These are phyloP conservation scores for Ogataea neopini DNA, from an alignment of 805 yeast species.

Conservation along the genomic window DNA sequence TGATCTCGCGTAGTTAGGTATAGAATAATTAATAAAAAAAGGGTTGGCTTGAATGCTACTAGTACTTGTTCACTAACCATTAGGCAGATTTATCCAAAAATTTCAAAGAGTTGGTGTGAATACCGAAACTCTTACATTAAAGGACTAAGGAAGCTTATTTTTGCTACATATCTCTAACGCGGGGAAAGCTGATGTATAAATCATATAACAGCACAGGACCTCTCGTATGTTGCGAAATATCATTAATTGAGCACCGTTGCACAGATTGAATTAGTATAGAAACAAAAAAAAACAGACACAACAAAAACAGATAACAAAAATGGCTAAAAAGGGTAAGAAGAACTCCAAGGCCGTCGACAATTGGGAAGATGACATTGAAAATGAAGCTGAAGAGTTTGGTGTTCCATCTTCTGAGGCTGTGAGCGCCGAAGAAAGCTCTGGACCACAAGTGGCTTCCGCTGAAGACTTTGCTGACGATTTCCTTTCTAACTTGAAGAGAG, in stretches of 20 bases:
- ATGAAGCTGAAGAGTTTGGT: conserved; percentile 58
- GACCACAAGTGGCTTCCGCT: conserved; percentile 29
- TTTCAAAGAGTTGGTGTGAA: conserved; percentile 4
- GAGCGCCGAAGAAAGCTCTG: not conserved
- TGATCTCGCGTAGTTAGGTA: conserved; percentile 1
- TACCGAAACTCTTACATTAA: conserved; percentile 4
- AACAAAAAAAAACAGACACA: conserved; percentile 6
- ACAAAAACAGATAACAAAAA: conserved; percentile 23
- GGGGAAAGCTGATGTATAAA: conserved; percentile 16
- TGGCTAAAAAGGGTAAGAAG: conserved; percentile 66
- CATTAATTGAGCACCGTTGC: conserved; percentile 10
- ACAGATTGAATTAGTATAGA: conserved; percentile 10
- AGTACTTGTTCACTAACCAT: too few species aligned
- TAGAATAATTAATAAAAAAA: not conserved
- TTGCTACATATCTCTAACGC: not conserved
- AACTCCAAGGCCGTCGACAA: conserved; percentile 65
- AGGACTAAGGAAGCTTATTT: not conserved
- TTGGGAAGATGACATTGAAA: conserved; percentile 77
- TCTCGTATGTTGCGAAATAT: conserved; percentile 20
- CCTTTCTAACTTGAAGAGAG: conserved; percentile 77
- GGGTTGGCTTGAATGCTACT: not conserved
- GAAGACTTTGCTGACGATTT: conserved; percentile 64
- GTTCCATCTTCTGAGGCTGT: conserved; percentile 25
- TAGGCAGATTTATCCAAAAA: conserved; percentile 4
- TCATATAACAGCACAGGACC: conserved; percentile 9